Percentiles rank a stretch among this genome's conserved stretches.
Conservation (phyloP, 345 rosid genomes). For the Raphanus sativus region DNA sequence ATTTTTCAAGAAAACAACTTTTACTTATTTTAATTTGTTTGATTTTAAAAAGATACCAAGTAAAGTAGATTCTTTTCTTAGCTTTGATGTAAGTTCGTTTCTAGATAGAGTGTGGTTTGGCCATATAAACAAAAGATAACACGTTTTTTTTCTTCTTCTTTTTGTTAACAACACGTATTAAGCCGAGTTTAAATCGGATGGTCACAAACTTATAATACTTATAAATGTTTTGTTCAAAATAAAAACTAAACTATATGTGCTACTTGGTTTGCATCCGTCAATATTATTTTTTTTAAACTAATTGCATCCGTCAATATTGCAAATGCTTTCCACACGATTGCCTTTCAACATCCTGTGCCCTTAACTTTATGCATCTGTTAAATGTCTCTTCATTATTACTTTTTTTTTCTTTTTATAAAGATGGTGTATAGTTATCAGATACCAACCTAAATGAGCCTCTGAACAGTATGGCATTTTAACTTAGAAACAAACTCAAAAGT, state of each 20-base stretch:
- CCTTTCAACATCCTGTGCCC: background rate
- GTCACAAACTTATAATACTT: background rate
- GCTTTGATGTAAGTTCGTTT: conserved; percentile 27
- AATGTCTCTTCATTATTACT: background rate
- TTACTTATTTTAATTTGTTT: conserved; percentile 2
- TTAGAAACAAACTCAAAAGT: background rate
- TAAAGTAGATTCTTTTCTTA: conserved; percentile 43
- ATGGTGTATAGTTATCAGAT: too few species aligned
- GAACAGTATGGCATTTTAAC: background rate
- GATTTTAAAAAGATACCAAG: conserved; percentile 11
- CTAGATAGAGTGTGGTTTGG: conserved; percentile 13
- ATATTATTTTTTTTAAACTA: too few species aligned
- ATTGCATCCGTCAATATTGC: background rate
- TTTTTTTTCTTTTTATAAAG: too few species aligned
- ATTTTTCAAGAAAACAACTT: background rate
- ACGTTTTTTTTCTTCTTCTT: background rate
- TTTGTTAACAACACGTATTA: background rate
- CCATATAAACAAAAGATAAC: background rate
- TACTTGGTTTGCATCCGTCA: background rate
- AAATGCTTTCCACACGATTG: background rate
- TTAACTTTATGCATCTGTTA: background rate
- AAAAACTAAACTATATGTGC: background rate
- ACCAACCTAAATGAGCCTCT: background rate
- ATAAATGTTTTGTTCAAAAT: background rate
- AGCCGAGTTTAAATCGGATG: background rate